Base-by-base conservation (phyloP, 2,329 filamentous ascomycete genomes). In the Ascochyta fabae region DNA sequence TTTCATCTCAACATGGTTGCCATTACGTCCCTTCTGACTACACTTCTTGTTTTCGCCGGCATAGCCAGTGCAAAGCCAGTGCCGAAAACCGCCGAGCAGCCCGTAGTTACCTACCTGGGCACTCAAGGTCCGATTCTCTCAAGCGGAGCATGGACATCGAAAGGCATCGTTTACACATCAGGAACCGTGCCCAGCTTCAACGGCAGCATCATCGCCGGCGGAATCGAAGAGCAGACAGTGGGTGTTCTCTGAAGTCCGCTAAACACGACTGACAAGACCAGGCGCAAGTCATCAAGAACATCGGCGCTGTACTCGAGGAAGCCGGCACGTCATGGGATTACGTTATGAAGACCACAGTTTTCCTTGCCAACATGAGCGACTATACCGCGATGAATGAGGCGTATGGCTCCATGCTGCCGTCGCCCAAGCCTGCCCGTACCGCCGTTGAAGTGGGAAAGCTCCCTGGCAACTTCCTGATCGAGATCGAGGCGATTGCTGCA, bases 231-330 rank as follows among this genome's bases (percentile, higher is more conserved):
- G 26, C 66, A 70, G 53, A 70, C 67, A 2, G 67, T 70, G 62
- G 6, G 48, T 23, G 1, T 16, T 13, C 2, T 16, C 1, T 19
- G 3, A 3, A 13, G 0, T 8, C 9, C 27, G 12, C n/a, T 26
- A 34, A 12, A 27, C 13, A 27, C 27, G 6, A 35, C 56, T 61
- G 1, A 60, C 43, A n/a, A 6, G 5, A 6, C 3, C 23, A 72
- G 68, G 69, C 70, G 1, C 70, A 72, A 64, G 69, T 73, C 39
- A 67, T 73, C 55, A 71, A 70, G 48, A 72, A 72, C 53, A 72
- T 73, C 22, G 69, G 57, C 1, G 64, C 55, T 0, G 61, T 71
- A 7, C 65, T 73, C 9, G 66, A 65, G 41, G 70, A 72, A 46
- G 70, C 69, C 7, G 70, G 70, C 3, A 72, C 70, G 9, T 71